phyloP scores from a whole-genome alignment of 495 filamentous ascomycete genomes.

The Annulohypoxylon maeteangense region DNA sequence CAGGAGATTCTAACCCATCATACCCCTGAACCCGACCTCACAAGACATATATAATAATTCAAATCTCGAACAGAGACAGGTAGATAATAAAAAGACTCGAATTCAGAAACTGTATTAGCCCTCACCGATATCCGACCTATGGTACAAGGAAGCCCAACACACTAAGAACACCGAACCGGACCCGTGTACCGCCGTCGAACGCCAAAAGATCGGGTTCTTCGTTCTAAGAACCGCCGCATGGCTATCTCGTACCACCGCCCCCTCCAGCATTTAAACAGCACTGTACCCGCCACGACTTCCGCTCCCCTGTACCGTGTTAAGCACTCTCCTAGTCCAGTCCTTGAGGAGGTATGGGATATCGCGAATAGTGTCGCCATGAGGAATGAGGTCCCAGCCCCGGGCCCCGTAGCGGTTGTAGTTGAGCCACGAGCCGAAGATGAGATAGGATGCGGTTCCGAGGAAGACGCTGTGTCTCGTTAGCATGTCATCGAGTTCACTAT shows the following conservation, averaged over 20 bases:
- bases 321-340: conserved; percentile 81
- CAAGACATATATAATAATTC: too few species aligned
- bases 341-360: conserved; percentile 92
- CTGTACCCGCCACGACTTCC: conserved; percentile 90
- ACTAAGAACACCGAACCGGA: conserved; percentile 10
- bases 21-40: too few species aligned
- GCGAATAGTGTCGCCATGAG: conserved; percentile 90
- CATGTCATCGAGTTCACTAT: not conserved
- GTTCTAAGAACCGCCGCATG: not conserved
- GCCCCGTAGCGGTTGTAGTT: conserved; percentile 98
- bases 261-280: conserved; percentile 72
- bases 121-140: conserved; percentile 23
- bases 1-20: too few species aligned
- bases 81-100: not conserved
- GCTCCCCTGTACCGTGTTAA: conserved; percentile 84
- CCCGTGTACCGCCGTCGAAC: conserved; percentile 21
- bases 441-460: conserved; percentile 84
- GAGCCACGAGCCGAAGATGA: conserved; percentile 98
- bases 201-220: conserved; percentile 11
- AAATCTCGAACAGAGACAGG: not conserved
- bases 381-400: conserved; percentile 93
- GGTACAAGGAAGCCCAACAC: conserved; percentile 22
- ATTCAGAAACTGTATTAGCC: conserved; percentile 22
- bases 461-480: conserved; percentile 71
- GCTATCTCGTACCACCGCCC: not conserved